Evolutionary conservation across 2,329 filamentous ascomycete species (phyloP), one percentile per base, ranked within the genome.

Genomic region (Venturia oleaginea): DNA sequence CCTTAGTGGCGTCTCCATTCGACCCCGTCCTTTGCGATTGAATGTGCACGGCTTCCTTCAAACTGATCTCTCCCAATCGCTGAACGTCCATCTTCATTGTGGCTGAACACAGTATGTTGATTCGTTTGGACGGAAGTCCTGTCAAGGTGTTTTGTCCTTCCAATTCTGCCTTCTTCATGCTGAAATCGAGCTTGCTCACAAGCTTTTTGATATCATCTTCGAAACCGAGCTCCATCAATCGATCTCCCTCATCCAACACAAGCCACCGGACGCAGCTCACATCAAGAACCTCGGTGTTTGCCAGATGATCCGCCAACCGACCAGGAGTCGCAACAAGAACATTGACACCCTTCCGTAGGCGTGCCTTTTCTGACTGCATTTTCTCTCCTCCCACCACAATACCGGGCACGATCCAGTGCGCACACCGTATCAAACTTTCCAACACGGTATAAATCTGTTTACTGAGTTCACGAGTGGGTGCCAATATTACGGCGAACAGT

Each of bases 81-180:
- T 97, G 92, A 1, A 97, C 94, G 70, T 93, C 94, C 86, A 96
- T 92, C 78, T 97, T 97, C 87, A 99, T 90, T 0, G 94, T 99
- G 3, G 94, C 94, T 4, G 94, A 99, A 75, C 94, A 99, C 2
- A 99, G 83, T 4, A 99, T 83, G 0, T 94, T 97, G 1, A 91
- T 88, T 64, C 92, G 85, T 68, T 92, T 84, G 63, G 85, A 85
- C 0, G 91, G 88, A 8, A 96, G 81, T 4, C 88, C 80, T 22
- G 83, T 83, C 4, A 84, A 84, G 43, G 88, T 38, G n/a, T 15
- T 5, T 8, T 24, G 22, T 24, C 27, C 32, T 24, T 51, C 27
- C n/a, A 57, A 34, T 22, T 38, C 38, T 34, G 40, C 30, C 40
- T 62, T 62, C 19, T 51, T 57, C 51, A 60, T 80, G 2, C 78